phyloP scores from a whole-genome alignment of 768 basidiomycete genomes.

The Termitomyces sp. region DNA sequence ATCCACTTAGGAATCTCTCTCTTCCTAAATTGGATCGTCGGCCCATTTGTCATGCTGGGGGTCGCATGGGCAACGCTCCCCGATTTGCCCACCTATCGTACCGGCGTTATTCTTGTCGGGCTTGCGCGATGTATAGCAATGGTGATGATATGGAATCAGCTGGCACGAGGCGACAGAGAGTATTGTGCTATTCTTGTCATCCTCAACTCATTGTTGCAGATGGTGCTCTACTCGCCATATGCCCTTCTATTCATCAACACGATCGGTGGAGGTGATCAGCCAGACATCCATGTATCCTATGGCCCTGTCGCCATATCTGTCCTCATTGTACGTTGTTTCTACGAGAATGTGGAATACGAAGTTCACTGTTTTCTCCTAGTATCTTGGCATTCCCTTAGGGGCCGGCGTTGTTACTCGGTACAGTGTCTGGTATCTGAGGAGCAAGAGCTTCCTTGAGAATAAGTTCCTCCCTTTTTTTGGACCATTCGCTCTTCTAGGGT shows the following conservation, averaged over 20 bases:
- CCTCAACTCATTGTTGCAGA: conserved; percentile 75
- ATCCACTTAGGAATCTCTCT: conserved; percentile 63
- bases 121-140: conserved; percentile 67
- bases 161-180: conserved; percentile 62
- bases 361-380: conserved; percentile 31
- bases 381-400: conserved; percentile 75
- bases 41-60: conserved; percentile 80
- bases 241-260: conserved; percentile 70
- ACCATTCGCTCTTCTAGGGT: conserved; percentile 64
- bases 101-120: conserved; percentile 81
- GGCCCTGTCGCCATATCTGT: conserved; percentile 59
- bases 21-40: conserved; percentile 74
- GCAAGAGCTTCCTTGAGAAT: conserved; percentile 43
- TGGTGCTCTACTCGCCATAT: conserved; percentile 69
- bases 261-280: conserved; percentile 41
- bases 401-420: conserved; percentile 71
- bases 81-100: conserved; percentile 67
- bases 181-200: conserved; percentile 80
- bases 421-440: conserved; percentile 36
- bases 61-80: conserved; percentile 83
- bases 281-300: conserved; percentile 45
- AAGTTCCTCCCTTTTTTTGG: conserved; percentile 66
- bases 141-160: conserved; percentile 80
- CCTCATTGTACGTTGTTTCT: conserved; percentile 49
- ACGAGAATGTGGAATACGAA: neutral